A percentile compares a stretch with the other conserved stretches of the same genome.
Evolutionary conservation across 257 asterid species (phyloP).

Genomic region (Vinca minor): DNA sequence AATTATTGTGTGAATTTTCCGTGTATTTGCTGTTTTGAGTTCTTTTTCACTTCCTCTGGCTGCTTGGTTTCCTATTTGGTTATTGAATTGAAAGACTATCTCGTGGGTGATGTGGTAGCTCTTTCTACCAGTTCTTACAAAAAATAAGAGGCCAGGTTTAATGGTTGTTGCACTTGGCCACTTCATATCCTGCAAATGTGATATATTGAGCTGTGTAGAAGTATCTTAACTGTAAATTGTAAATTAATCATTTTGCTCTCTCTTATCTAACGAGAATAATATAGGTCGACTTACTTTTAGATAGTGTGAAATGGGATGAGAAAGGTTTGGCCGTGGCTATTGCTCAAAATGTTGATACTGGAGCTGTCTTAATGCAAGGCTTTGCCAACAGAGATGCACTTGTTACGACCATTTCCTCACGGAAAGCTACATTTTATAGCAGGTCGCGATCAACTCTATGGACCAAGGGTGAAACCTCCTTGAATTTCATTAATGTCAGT

Average conservation of each 20-base stretch:
- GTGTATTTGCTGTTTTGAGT: neutral
- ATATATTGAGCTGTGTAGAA: neutral
- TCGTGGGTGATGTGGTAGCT: no score
- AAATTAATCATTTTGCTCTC: constrained; percentile 1
- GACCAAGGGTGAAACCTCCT: constrained; percentile 93
- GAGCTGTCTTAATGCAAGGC: constrained; percentile 92
- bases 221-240: neutral
- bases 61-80: neutral
- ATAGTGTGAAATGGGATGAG: constrained; percentile 86
- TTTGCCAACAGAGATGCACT: constrained; percentile 76
- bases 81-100: neutral
- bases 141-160: neutral
- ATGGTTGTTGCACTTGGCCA: neutral
- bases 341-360: constrained; percentile 84
- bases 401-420: constrained; percentile 51
- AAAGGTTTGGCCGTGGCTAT: constrained; percentile 90
- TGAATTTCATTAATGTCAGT: constrained; percentile 67
- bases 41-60: neutral
- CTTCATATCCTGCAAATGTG: neutral
- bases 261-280: constrained; percentile 28
- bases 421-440: constrained; percentile 81
- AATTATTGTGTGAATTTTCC: neutral
- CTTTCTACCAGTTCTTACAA: neutral
- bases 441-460: constrained; percentile 76
- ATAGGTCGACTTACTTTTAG: constrained; percentile 70